Evolutionary conservation across 139 green algal species (phyloP), one percentile per base, ranked within the genome.

Genomic region (Volvox africanus): DNA sequence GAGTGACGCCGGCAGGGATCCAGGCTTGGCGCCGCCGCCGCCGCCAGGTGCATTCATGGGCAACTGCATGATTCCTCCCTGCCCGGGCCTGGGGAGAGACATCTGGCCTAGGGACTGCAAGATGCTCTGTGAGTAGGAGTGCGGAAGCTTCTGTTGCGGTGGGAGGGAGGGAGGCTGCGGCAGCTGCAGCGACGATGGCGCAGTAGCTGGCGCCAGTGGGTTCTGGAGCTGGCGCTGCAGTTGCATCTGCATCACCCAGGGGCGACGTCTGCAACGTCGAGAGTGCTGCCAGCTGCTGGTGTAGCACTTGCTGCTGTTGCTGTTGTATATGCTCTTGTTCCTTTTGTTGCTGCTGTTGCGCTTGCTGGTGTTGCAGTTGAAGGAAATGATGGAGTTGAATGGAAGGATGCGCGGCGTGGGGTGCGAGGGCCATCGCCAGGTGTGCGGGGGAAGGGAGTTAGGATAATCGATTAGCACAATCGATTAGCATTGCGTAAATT

Each of bases 341-440:
- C 35, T 80, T 80, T 44, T 84, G 69, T 36, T 37, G 50, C 55
- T 86, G 73, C 61, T 86, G 89, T 3, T 69, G 69, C 69, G 62
- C 50, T 73, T 78, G 71, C 61, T 79, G 83, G 61, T 73, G 90
- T 55, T 88, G 77, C n/a, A 82, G 78, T 50, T 91, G 68, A 62
- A 92, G 84, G 21, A 76, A 75, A 26, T 93, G 89, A 61, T 91
- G 75, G n/a, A 93, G 90, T 37, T 89, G 86, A n/a, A 88, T 33
- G 36, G 61, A 17, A 3, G 68, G 80, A 32, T 76, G 67, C 28
- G 69, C 37, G 1, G 61, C 22, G 44, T 82, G 69, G 36, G 32
- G 76, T 22, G 78, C 20, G 36, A 84, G 78, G 36, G 44, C 26
- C 80, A 86, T 86, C 26, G 32, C 80, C 9, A 55, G 44, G 37